phyloP scores from a whole-genome alignment of 768 basidiomycete species.

The Lyophyllum atratum region DNA sequence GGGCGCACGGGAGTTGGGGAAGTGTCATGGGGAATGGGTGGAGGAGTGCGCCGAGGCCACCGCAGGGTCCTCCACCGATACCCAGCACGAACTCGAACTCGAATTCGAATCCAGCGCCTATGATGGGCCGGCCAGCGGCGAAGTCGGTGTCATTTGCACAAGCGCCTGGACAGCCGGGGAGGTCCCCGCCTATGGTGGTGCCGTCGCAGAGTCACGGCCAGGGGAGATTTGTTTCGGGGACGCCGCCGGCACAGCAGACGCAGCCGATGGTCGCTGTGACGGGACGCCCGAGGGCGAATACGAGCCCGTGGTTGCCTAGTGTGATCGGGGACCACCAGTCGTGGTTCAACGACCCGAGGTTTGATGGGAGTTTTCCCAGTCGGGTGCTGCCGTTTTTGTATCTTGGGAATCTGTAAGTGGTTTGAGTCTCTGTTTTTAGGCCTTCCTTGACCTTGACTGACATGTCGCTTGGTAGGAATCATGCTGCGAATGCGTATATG shows the following conservation, averaged over 20 bases:
- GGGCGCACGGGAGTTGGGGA: constrained; percentile 6
- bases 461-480: constrained; percentile 57
- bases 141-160: constrained; percentile 53
- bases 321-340: constrained; percentile 73
- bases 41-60: constrained; percentile 1
- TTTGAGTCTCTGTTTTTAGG: constrained; percentile 13
- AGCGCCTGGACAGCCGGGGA: neutral
- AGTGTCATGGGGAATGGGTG: constrained; percentile 7
- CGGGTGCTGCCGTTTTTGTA: constrained; percentile 91
- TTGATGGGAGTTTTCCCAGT: constrained; percentile 96
- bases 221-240: neutral
- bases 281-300: constrained; percentile 69
- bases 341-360: constrained; percentile 94
- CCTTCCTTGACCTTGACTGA: neutral
- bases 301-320: constrained; percentile 64
- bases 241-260: constrained; percentile 4
- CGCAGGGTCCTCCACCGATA: constrained; percentile 10
- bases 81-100: too few species aligned
- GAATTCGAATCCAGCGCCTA: constrained; percentile 1
- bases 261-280: constrained; percentile 22
- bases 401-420: constrained; percentile 87
- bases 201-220: constrained; percentile 13
- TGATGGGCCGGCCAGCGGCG: constrained; percentile 43
- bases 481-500: constrained; percentile 95
- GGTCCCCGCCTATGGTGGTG: constrained; percentile 25